These are phyloP conservation scores for Mayamaea pseudoterrestris DNA, from an alignment of 108 stramenopile genomes.

Conservation along the genomic window DNA sequence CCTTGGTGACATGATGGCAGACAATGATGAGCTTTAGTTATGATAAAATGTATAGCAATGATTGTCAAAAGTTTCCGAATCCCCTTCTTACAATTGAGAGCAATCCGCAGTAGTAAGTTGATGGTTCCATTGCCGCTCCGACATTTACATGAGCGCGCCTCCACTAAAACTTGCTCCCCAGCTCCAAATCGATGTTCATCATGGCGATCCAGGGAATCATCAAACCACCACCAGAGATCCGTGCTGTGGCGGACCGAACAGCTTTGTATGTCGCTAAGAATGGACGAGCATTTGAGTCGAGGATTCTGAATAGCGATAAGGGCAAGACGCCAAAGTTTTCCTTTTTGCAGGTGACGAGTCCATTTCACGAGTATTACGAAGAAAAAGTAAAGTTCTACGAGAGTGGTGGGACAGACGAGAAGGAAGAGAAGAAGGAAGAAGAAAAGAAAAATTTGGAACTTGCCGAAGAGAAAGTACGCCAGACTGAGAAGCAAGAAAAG, in stretches of 20 bases:
- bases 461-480: conserved; percentile 10
- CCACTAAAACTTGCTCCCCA: too few relatives aligned
- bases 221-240: conserved; percentile 94
- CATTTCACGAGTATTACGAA: conserved; percentile 98
- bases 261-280: conserved; percentile 95
- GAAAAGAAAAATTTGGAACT: conserved; percentile 16
- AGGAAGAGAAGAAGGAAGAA: conserved; percentile 30
- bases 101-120: too few relatives aligned
- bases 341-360: conserved; percentile 82
- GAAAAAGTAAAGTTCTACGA: conserved; percentile 68
- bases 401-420: conserved; percentile 58
- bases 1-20: too few relatives aligned
- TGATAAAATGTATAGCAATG: too few relatives aligned
- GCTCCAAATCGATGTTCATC: too few relatives aligned
- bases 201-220: conserved; percentile 81
- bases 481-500: conserved; percentile 14
- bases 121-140: too few relatives aligned
- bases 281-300: conserved; percentile 86
- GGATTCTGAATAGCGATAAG: conserved; percentile 62
- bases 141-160: too few relatives aligned
- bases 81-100: too few relatives aligned
- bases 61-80: too few relatives aligned
- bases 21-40: too few relatives aligned
- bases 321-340: conserved; percentile 95
- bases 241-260: conserved; percentile 93